Conservation (phyloP, 371 early-diverging fungal species). For the Conidiobolus incongruus region DNA sequence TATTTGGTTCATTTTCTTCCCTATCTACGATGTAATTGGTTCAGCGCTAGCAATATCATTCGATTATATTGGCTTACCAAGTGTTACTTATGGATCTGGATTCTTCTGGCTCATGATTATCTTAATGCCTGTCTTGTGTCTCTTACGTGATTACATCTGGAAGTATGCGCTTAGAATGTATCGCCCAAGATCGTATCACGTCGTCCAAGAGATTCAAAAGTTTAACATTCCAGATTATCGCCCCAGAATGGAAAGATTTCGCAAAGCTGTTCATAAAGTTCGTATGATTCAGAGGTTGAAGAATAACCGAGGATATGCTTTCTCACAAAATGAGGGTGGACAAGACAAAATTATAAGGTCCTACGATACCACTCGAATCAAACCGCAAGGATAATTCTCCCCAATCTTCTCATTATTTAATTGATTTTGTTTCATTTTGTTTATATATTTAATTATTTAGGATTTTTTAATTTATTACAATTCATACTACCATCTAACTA, state of each 20-base stretch:
- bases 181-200: conserved; percentile 63
- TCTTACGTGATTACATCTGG: conserved; percentile 72
- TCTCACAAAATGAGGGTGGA: conserved; percentile 90
- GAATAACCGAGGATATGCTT: conserved; percentile 87
- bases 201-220: conserved; percentile 94
- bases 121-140: conserved; percentile 56
- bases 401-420: neutral
- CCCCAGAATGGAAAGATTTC: conserved; percentile 89
- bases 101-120: conserved; percentile 74
- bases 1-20: conserved; percentile 70
- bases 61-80: conserved; percentile 63
- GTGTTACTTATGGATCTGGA: conserved; percentile 43
- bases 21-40: conserved; percentile 61
- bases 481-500: too few species aligned
- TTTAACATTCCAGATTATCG: conserved; percentile 95
- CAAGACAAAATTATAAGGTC: conserved; percentile 81
- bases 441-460: neutral
- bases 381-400: conserved; percentile 46
- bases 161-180: conserved; percentile 74
- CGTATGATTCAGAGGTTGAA: conserved; percentile 81
- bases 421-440: neutral
- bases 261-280: conserved; percentile 91
- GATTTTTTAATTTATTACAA: too few species aligned
- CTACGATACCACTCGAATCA: conserved; percentile 87
- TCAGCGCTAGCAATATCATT: conserved; percentile 46